These are phyloP conservation scores for Aspergillus bridgeri DNA, from an alignment of 495 filamentous ascomycete genomes.

Conservation along the genomic window DNA sequence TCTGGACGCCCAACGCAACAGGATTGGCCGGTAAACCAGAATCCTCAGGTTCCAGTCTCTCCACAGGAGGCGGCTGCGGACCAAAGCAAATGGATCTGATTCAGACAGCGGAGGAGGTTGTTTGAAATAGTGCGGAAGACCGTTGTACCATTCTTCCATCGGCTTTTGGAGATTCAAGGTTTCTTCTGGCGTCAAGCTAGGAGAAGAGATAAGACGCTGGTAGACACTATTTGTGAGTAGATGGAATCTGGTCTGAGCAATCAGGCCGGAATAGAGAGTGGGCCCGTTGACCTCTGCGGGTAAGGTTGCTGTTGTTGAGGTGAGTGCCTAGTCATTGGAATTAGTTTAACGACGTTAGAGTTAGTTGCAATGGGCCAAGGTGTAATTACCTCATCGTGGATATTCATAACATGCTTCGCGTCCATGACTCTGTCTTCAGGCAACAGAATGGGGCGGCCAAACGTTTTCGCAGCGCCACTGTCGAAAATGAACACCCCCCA, in stretches of 20 bases:
- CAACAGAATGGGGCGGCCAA: slow-evolving; percentile 45
- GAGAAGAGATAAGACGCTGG: slow-evolving; percentile 49
- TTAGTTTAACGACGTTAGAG: not conserved
- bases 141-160: slow-evolving; percentile 47
- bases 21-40: slow-evolving; percentile 50
- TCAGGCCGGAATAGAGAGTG: slow-evolving; percentile 49
- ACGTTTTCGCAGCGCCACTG: slow-evolving; percentile 46
- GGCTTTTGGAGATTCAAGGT: slow-evolving; percentile 42
- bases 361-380: not conserved
- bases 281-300: slow-evolving; percentile 42
- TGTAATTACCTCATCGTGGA: slow-evolving; percentile 39
- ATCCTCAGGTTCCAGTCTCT: slow-evolving; percentile 51
- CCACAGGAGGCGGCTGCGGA: slow-evolving; percentile 45
- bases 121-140: slow-evolving; percentile 44
- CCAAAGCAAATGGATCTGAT: slow-evolving; percentile 36
- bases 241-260: slow-evolving; percentile 48
- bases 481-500: slow-evolving; percentile 50
- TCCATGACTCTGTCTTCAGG: slow-evolving; percentile 49
- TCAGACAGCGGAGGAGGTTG: slow-evolving; percentile 29
- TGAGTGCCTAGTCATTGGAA: slow-evolving; percentile 29
- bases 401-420: slow-evolving; percentile 46
- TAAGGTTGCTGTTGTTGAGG: slow-evolving; percentile 37
- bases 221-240: slow-evolving; percentile 49
- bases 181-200: slow-evolving; percentile 46
- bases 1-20: slow-evolving; percentile 47